phyloP scores from a whole-genome alignment of 148 eudicot genomes.

The Nepenthes mirabilis region DNA sequence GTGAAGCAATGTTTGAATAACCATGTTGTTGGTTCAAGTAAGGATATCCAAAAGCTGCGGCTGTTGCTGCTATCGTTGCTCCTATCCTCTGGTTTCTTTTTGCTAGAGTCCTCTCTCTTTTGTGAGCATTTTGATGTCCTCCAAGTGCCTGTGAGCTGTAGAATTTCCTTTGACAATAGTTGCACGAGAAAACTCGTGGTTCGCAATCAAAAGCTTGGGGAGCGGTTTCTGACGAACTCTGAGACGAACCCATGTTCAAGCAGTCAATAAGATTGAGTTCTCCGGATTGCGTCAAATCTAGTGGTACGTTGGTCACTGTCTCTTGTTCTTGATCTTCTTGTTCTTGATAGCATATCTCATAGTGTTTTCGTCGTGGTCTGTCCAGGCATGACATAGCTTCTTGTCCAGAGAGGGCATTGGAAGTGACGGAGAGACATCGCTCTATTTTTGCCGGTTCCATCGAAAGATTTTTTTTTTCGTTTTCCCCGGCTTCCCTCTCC shows the following conservation, averaged over 20 bases:
- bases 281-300: conserved; percentile 3
- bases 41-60: conserved; percentile 28
- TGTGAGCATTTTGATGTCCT: conserved; percentile 87
- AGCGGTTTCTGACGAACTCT: conserved; percentile 26
- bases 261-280: conserved; percentile 44
- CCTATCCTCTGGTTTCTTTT: conserved; percentile 41
- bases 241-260: conserved; percentile 29
- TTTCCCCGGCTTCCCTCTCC: background rate
- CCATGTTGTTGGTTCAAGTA: conserved; percentile 23
- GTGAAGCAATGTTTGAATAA: conserved; percentile 41
- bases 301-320: conserved; percentile 10
- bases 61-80: conserved; percentile 25
- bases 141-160: conserved; percentile 80
- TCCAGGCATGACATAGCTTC: conserved; percentile 10
- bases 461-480: conserved; percentile 6
- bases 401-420: conserved; percentile 17
- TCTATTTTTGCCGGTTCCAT: conserved; percentile 28
- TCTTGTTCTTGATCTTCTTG: conserved; percentile 12
- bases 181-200: conserved; percentile 66
- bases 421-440: conserved; percentile 21
- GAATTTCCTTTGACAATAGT: conserved; percentile 72
- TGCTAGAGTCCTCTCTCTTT: conserved; percentile 57
- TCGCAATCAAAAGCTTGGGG: conserved; percentile 25
- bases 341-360: conserved; percentile 3
- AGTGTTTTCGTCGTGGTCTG: conserved; percentile 11